Conservation (phyloP, 2,329 filamentous ascomycete genomes). For the Pseudocercospora fijiensis region DNA sequence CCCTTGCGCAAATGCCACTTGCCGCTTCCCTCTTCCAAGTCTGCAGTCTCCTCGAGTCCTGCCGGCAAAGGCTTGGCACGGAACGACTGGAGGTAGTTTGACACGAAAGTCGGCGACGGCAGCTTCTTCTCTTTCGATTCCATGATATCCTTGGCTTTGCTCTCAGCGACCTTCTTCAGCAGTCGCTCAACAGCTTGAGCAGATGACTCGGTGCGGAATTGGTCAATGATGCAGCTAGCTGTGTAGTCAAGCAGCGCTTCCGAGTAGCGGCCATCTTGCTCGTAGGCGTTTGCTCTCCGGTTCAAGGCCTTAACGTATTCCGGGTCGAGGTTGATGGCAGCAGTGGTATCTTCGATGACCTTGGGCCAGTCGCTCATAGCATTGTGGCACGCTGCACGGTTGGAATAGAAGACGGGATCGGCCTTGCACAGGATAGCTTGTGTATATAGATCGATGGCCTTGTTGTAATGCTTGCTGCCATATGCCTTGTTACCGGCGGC, state of each 20-base stretch:
- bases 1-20: conserved; percentile 84
- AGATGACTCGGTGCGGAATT: conserved; percentile 87
- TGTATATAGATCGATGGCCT: conserved; percentile 90
- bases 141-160: conserved; percentile 88
- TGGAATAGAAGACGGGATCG: conserved; percentile 98
- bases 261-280: conserved; percentile 85
- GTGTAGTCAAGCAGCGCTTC: conserved; percentile 97
- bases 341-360: conserved; percentile 94
- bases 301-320: conserved; percentile 98
- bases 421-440: conserved; percentile 96
- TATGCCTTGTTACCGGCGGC: conserved; percentile 95
- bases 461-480: conserved; percentile 87
- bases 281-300: conserved; percentile 92
- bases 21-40: conserved; percentile 73
- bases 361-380: conserved; percentile 90
- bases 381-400: conserved; percentile 96
- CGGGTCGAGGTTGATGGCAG: conserved; percentile 86
- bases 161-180: conserved; percentile 93
- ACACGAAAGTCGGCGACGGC: conserved; percentile 92
- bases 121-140: conserved; percentile 78
- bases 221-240: conserved; percentile 97
- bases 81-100: conserved; percentile 99
- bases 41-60: conserved; percentile 78
- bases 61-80: conserved; percentile 74
- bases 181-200: conserved; percentile 88